Evolutionary conservation across 768 basidiomycete genomes (phyloP).

Genomic region (Tricholomella constricta): DNA sequence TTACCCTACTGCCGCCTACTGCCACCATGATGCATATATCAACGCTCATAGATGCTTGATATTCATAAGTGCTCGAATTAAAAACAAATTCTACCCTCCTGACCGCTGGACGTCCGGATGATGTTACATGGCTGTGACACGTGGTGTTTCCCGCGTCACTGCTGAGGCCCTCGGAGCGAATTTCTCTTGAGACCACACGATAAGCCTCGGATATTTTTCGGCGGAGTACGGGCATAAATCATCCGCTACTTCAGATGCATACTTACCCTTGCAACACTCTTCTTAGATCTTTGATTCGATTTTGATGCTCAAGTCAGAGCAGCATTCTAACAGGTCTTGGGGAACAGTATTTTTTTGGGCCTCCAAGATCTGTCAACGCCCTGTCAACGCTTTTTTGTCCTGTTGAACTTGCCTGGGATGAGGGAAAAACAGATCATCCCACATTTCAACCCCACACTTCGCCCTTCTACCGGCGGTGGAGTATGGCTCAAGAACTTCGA

Average conservation of each 20-base stretch:
- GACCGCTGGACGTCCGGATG: too few relatives aligned
- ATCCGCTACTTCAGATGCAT: neutral
- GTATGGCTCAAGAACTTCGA: neutral
- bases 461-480: slow-evolving; percentile 9
- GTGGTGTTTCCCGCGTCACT: neutral
- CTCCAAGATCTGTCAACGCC: neutral
- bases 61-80: too few relatives aligned
- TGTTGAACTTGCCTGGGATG: too few relatives aligned
- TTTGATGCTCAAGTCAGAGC: neutral
- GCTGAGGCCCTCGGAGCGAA: neutral
- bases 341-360: neutral
- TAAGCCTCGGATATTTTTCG: slow-evolving; percentile 17
- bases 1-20: too few relatives aligned
- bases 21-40: too few relatives aligned
- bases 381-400: slow-evolving; percentile 1
- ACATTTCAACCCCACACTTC: slow-evolving; percentile 7
- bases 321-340: neutral
- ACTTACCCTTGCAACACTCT: slow-evolving; percentile 7
- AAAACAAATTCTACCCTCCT: too few relatives aligned
- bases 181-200: slow-evolving; percentile 6
- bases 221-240: slow-evolving; percentile 1
- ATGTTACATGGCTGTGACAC: neutral
- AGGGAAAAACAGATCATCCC: slow-evolving; percentile 1
- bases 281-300: slow-evolving; percentile 13
- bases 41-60: too few relatives aligned